Percentiles rank a stretch among this genome's conserved stretches.
These are phyloP conservation scores for Saccharomycopsis capsularis DNA, from an alignment of 805 yeast genomes.

Conservation along the genomic window DNA sequence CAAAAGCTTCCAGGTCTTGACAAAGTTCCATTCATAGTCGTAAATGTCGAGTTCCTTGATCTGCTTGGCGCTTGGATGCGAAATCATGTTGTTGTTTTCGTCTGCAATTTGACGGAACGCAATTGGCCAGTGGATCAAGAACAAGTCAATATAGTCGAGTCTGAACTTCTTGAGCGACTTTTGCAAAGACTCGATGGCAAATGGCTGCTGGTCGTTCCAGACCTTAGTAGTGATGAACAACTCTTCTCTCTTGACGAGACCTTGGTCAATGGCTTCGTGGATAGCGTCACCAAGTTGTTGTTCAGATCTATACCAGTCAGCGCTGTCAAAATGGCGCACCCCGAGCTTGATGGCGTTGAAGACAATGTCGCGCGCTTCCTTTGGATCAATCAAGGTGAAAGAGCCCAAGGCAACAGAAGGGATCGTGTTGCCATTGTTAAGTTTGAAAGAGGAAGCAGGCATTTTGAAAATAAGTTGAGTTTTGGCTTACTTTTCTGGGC, in stretches of 20 bases:
- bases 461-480: too few species aligned
- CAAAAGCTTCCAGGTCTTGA: slow-evolving; percentile 57
- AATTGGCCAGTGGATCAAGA: slow-evolving; percentile 80
- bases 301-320: slow-evolving; percentile 63
- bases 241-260: slow-evolving; percentile 48
- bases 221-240: slow-evolving; percentile 68
- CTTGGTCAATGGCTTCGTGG: slow-evolving; percentile 40
- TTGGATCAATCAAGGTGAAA: slow-evolving; percentile 51
- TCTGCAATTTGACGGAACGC: slow-evolving; percentile 32
- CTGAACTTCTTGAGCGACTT: slow-evolving; percentile 56
- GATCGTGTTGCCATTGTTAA: slow-evolving; percentile 54
- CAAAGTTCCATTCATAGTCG: slow-evolving; percentile 33
- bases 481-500: too few species aligned
- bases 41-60: not conserved
- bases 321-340: slow-evolving; percentile 74
- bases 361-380: slow-evolving; percentile 50
- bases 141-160: slow-evolving; percentile 70
- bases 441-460: not conserved
- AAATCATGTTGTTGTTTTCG: slow-evolving; percentile 22
- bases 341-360: slow-evolving; percentile 54
- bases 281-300: slow-evolving; percentile 53
- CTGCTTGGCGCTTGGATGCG: not conserved
- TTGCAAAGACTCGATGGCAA: slow-evolving; percentile 47
- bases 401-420: slow-evolving; percentile 74
- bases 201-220: slow-evolving; percentile 47